Percentiles rank a stretch among this genome's conserved stretches.
These are phyloP conservation scores for Cystoisospora suis DNA, from an alignment of 169 alveolate species.

Conservation along the genomic window DNA sequence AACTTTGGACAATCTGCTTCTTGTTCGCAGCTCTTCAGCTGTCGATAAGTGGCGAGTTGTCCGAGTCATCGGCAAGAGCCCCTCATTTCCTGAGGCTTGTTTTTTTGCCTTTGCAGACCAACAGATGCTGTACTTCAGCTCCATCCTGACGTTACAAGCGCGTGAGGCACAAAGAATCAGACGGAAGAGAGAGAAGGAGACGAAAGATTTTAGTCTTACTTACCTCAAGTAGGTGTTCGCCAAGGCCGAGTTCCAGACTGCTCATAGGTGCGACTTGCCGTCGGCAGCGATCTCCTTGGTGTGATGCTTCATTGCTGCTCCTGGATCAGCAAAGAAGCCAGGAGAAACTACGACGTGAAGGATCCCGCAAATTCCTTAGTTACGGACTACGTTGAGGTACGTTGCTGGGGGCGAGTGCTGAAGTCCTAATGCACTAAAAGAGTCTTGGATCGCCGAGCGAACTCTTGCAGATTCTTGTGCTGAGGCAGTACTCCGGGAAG, in stretches of 20 bases:
- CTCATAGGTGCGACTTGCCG: no score
- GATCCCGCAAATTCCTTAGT: not conserved
- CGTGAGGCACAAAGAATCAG: conserved; percentile 5
- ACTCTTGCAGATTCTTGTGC: no score
- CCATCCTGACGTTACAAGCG: not conserved
- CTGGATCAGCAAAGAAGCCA: not conserved
- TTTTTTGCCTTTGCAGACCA: not conserved
- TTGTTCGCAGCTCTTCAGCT: not conserved
- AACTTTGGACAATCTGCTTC: not conserved
- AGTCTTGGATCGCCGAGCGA: no score
- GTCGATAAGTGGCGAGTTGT: no score
- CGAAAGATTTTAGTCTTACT: not conserved
- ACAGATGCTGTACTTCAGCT: conserved; percentile 10
- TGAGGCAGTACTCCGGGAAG: no score
- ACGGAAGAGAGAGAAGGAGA: not conserved
- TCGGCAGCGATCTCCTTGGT: no score
- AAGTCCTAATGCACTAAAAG: no score
- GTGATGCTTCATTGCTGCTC: no score
- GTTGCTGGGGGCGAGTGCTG: no score
- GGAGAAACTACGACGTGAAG: not conserved
- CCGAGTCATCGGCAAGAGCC: no score
- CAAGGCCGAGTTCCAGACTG: no score
- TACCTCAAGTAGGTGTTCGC: not conserved
- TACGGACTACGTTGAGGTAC: not conserved
- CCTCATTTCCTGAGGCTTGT: no score